Base-by-base conservation (phyloP, 2,329 filamentous ascomycete species). In the Fusarium buxicola region DNA sequence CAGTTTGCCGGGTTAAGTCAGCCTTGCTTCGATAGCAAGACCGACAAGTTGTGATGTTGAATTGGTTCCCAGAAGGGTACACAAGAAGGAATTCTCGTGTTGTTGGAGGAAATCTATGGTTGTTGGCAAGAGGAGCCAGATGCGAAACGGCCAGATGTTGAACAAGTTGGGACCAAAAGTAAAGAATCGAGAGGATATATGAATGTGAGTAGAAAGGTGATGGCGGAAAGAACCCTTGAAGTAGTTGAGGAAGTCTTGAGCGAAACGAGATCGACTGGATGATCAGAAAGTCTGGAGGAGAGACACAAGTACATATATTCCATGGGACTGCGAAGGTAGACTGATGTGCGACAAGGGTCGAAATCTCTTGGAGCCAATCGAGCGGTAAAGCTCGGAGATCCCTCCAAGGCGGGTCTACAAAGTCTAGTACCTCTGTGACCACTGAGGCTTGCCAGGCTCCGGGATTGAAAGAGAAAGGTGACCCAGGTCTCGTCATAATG, bases 1-100 rank as follows among this genome's bases (percentile, higher is more conserved):
- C 82, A 86, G 77, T 56, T 63, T 70, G 65, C 52, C 40, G 53
- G 32, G 55, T 47, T 24, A 57, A 35, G 56, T 67, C 63, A 69
- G 70, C 52, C 70, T 67, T 65, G 66, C 67, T 43, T 18, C 49
- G 9, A 43, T 36, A 63, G 67, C 67, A 71, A 72, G 68, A 72
- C 65, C 48, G 59, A 66, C 54, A 13, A 40, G n/a, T 45, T 39
- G 15, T 32, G 16, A 38, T 49, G 12, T 43, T 32, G 57, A 45
- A 34, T 31, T 50, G 41, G 16, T 55, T 35, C 18, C 49, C 28
- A 18, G 8, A 35, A 38, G 52, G 35, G 47, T 38, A 53, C 50
- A 58, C 34, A 36, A 28, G 48, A 25, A 55, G 55, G 28, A 56
- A 39, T 56, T 48, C 24, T 25, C 18, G 36, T 48, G 40, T 24